Conservation (phyloP, 78 protist species). For the Speleostelium caveatum region DNA sequence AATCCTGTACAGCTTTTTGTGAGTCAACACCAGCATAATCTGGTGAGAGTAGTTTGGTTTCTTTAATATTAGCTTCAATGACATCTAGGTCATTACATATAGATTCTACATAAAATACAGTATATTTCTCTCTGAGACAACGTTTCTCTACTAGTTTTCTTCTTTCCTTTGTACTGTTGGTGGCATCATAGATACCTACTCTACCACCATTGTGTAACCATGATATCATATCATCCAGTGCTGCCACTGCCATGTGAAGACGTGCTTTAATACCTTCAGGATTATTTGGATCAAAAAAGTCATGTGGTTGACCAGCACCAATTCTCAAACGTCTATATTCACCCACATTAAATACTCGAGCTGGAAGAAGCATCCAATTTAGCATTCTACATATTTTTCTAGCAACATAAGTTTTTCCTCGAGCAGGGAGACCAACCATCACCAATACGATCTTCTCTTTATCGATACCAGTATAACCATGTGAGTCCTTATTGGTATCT, state of each 20-base stretch:
- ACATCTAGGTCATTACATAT: constrained; percentile 66
- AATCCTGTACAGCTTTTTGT: constrained; percentile 83
- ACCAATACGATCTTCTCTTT: constrained; percentile 85
- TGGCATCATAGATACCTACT: constrained; percentile 92
- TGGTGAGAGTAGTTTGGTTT: constrained; percentile 75
- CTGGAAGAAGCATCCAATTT: constrained; percentile 84
- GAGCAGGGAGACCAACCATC: constrained; percentile 93
- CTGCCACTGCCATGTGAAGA: constrained; percentile 84
- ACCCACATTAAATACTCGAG: constrained; percentile 86
- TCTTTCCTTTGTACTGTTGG: constrained; percentile 83
- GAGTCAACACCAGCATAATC: constrained; percentile 81
- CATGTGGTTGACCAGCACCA: constrained; percentile 88
- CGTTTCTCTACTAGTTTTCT: constrained; percentile 58
- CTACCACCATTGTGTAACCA: constrained; percentile 81
- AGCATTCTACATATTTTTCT: constrained; percentile 87
- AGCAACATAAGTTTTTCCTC: constrained; percentile 90
- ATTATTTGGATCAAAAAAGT: constrained; percentile 88
- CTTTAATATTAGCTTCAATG: constrained; percentile 78
- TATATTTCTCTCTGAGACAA: constrained; percentile 64
- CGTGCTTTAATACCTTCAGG: constrained; percentile 84
- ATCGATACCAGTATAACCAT: constrained; percentile 71
- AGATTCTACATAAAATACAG: constrained; percentile 43
- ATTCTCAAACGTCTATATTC: constrained; percentile 69
- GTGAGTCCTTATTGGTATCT: constrained; percentile 51
- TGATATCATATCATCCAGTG: constrained; percentile 82